Evolutionary conservation across 73 alveolate genomes (phyloP).

Genomic region (Paramecium sonneborni): DNA sequence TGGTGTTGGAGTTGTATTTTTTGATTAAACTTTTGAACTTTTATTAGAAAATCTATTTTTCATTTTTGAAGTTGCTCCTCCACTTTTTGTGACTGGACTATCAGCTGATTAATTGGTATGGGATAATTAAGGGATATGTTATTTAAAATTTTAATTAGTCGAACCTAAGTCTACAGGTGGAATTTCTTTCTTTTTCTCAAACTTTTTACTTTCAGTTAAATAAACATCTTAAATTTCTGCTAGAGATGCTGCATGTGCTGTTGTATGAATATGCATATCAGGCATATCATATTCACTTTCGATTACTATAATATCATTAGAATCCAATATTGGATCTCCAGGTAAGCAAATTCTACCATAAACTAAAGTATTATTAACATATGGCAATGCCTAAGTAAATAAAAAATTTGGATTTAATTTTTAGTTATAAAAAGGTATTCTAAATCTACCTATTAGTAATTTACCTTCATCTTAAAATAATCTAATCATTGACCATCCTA

Average conservation of each 20-base stretch:
- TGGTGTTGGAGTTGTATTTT: constrained; percentile 28
- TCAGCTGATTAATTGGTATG: neutral
- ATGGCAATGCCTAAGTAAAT: constrained; percentile 38
- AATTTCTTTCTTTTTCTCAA: neutral
- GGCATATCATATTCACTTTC: constrained; percentile 60
- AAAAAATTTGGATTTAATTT: constrained; percentile 16
- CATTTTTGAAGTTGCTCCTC: constrained; percentile 32
- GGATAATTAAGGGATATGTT: neutral
- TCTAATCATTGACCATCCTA: constrained; percentile 50
- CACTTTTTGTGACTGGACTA: constrained; percentile 3
- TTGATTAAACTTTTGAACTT: neutral
- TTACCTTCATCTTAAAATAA: constrained; percentile 35
- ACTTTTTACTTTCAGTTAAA: neutral
- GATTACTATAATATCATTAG: neutral
- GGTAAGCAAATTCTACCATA: constrained; percentile 46
- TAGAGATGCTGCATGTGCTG: constrained; percentile 49
- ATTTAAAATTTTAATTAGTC: neutral
- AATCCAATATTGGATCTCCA: constrained; percentile 43
- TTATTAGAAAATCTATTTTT: neutral
- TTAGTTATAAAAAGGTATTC: constrained; percentile 2
- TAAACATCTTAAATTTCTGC: constrained; percentile 51
- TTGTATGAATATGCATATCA: constrained; percentile 55
- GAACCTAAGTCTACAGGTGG: constrained; percentile 24
- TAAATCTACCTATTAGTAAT: neutral
- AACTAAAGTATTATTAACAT: constrained; percentile 15